Base-by-base conservation (phyloP, 1,139 yeast genomes). In the Yamadazyma atlantica region DNA sequence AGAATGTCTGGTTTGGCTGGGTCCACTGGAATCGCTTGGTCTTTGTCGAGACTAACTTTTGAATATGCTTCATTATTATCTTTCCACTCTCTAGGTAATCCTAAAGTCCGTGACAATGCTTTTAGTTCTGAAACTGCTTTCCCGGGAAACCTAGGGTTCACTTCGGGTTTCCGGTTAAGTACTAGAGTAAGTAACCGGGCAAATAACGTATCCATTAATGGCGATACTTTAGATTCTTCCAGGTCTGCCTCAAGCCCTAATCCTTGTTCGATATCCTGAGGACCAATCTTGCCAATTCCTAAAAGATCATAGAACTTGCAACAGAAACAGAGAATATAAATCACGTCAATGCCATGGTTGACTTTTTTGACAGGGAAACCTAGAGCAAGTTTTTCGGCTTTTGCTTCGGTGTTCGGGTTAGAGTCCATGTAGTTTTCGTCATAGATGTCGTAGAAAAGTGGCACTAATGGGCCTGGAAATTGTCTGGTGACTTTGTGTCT, bases 261-360 rank as follows among this genome's bases (percentile, higher is more conserved):
- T 1, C 82, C 82, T 16, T 58, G 53, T 48, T 77, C 82, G 24
- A 78, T 60, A 46, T 73, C 78, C 42, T 69, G 73, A 10, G 81
- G 80, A 1, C 68, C 63, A 10, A 60, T 36, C 24, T 62, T 59
- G 18, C 63, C 60, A 9, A 74, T 41, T 27, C 58, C 58, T 1
- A 64, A 37, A 4, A 61, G 41, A 5, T 55, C 53, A 38, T 55
- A 58, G 45, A 76, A 78, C 47, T 72, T 75, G 35, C 62, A 61
- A 25, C 75, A 52, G 41, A 68, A 78, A 6, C 73, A 58, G 44
- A 75, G 55, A 4, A 78, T 53, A 39, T 54, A 62, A 17, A 73
- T 44, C 12, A 77, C 62, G 44, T 74, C 78, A 26, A 60, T 60
- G 0, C 79, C 82, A 47, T 66, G 70, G 1, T 73, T 69, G 0